Percentiles rank a stretch among this genome's conserved stretches.
phyloP scores from a whole-genome alignment of 305 asterid species.

The Fraxinus sp. region DNA sequence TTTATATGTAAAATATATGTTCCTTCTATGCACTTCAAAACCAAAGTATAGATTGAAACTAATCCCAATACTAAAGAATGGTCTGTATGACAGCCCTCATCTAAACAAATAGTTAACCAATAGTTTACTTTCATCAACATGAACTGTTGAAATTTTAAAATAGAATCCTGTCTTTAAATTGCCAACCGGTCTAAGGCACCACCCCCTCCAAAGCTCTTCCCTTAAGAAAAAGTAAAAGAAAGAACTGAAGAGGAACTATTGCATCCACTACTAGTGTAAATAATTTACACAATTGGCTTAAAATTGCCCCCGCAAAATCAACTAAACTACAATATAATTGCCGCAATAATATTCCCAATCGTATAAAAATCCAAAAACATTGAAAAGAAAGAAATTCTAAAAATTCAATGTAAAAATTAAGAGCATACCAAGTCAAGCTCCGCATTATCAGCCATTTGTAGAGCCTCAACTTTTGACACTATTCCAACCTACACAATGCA shows the following conservation, averaged over 20 bases:
- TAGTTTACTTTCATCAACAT: background rate
- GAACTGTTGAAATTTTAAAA: background rate
- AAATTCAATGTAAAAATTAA: background rate
- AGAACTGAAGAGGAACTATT: background rate
- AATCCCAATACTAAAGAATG: background rate
- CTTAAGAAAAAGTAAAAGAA: background rate
- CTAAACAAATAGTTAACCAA: background rate
- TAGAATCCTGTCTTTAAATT: background rate
- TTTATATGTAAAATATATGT: background rate
- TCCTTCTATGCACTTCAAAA: background rate
- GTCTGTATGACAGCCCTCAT: background rate
- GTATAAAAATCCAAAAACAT: background rate
- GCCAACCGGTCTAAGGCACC: background rate
- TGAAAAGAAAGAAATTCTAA: background rate
- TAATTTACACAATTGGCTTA: background rate
- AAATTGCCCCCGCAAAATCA: background rate
- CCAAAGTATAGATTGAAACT: background rate
- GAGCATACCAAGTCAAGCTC: conserved; percentile 87
- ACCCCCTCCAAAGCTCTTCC: background rate
- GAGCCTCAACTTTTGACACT: conserved; percentile 69
- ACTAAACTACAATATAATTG: background rate
- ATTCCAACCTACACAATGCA: conserved; percentile 66
- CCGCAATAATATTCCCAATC: background rate
- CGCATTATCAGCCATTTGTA: conserved; percentile 87
- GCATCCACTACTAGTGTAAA: background rate